These are phyloP conservation scores for Sclerotiophoma versabilis DNA, from an alignment of 2,329 filamentous ascomycete species.

Conservation along the genomic window DNA sequence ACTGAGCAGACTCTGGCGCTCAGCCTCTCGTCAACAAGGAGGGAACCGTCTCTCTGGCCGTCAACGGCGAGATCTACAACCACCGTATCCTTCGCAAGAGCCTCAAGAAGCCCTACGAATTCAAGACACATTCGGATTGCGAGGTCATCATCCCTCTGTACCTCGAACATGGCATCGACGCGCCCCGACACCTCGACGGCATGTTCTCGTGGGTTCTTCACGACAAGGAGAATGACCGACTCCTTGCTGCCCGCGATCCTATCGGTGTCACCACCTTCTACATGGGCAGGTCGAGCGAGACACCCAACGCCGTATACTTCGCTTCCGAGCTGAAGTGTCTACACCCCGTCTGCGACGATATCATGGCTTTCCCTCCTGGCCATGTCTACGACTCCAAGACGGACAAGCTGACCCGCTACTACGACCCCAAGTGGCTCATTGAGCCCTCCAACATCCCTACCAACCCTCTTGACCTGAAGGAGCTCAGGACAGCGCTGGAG, in stretches of 20 bases:
- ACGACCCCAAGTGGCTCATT: constrained; percentile 86
- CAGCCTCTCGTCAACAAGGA: constrained; percentile 95
- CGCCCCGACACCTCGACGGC: constrained; percentile 92
- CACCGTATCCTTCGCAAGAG: constrained; percentile 91
- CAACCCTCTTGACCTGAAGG: constrained; percentile 81
- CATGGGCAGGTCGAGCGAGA: constrained; percentile 84
- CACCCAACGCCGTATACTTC: constrained; percentile 89
- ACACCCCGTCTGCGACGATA: constrained; percentile 92
- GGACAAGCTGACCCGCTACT: constrained; percentile 84
- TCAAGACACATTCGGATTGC: constrained; percentile 98
- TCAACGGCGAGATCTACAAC: constrained; percentile 99
- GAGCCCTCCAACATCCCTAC: constrained; percentile 80
- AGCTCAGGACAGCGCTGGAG: constrained; percentile 82
- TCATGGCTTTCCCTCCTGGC: constrained; percentile 91
- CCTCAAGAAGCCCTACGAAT: constrained; percentile 84
- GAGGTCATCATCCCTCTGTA: constrained; percentile 99
- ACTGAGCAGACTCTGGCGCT: constrained; percentile 79
- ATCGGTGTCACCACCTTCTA: constrained; percentile 98
- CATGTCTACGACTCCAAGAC: constrained; percentile 97
- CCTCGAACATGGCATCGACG: constrained; percentile 87
- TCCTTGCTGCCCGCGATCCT: constrained; percentile 92
- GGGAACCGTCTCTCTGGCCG: constrained; percentile 84
- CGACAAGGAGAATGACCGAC: constrained; percentile 91
- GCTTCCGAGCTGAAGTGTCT: constrained; percentile 96
- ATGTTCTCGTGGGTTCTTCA: constrained; percentile 99